These are phyloP conservation scores for Tremella fuciformis DNA, from an alignment of 768 basidiomycete genomes.

Conservation along the genomic window DNA sequence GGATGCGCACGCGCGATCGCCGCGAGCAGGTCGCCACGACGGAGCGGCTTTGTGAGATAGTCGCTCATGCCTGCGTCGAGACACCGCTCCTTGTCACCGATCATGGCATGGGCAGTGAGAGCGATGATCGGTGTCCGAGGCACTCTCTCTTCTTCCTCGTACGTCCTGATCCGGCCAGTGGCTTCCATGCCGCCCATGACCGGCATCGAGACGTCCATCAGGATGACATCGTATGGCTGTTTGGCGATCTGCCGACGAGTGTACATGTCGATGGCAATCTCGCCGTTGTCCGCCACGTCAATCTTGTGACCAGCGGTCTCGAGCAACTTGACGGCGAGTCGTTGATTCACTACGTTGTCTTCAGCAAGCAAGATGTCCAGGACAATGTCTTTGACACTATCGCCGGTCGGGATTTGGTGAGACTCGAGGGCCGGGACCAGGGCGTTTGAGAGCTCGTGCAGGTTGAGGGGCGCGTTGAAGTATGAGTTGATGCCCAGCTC, in stretches of 20 bases:
- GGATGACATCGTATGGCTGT: conserved; percentile 83
- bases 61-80: conserved; percentile 50
- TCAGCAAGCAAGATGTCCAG: conserved; percentile 95
- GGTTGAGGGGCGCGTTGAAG: conserved; percentile 81
- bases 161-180: conserved; percentile 82
- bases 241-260: conserved; percentile 58
- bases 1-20: conserved; percentile 34
- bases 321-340: conserved; percentile 90
- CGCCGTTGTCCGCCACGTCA: conserved; percentile 96
- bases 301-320: conserved; percentile 94
- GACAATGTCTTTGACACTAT: conserved; percentile 76
- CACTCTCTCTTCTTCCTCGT: conserved; percentile 70
- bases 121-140: conserved; percentile 87
- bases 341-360: conserved; percentile 74
- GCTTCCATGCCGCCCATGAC: conserved; percentile 97
- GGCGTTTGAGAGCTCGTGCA: conserved; percentile 85
- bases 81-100: conserved; percentile 52
- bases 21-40: conserved; percentile 48
- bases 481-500: conserved; percentile 95
- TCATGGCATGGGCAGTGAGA: conserved; percentile 87
- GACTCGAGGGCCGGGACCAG: conserved; percentile 91
- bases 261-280: conserved; percentile 80
- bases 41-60: conserved; percentile 48
- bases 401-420: conserved; percentile 84
- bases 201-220: conserved; percentile 85